These are phyloP conservation scores for Calonectria leucothoes DNA, from an alignment of 2,329 filamentous ascomycete genomes.

Conservation along the genomic window DNA sequence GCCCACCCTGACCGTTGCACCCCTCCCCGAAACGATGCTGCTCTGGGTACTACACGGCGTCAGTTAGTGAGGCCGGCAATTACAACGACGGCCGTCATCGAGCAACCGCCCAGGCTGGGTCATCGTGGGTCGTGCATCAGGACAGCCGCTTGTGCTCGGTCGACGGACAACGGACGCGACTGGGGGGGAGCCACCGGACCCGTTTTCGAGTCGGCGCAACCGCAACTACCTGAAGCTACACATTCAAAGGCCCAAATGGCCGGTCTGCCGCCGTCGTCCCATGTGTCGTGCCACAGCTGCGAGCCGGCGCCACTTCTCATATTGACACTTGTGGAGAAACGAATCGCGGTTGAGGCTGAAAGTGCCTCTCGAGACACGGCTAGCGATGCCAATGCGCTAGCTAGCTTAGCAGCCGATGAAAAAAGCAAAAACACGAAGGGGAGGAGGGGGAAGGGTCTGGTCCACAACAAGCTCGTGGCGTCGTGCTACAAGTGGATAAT, in stretches of 20 bases:
- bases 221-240: slow-evolving; percentile 36
- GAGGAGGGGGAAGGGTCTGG: slow-evolving; percentile 23
- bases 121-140: slow-evolving; percentile 22
- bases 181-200: slow-evolving; percentile 1
- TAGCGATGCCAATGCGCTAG: slow-evolving; percentile 36
- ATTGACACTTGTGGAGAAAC: slow-evolving; percentile 26
- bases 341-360: slow-evolving; percentile 41
- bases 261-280: slow-evolving; percentile 35
- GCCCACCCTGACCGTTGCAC: slow-evolving; percentile 26
- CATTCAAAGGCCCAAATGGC: slow-evolving; percentile 25
- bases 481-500: slow-evolving; percentile 32
- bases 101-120: slow-evolving; percentile 21
- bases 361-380: slow-evolving; percentile 30
- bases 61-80: slow-evolving; percentile 31
- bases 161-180: not conserved
- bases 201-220: slow-evolving; percentile 30
- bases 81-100: slow-evolving; percentile 25
- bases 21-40: slow-evolving; percentile 35
- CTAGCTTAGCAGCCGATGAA: slow-evolving; percentile 31
- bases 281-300: slow-evolving; percentile 41
- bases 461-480: slow-evolving; percentile 42
- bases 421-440: slow-evolving; percentile 26
- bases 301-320: slow-evolving; percentile 32
- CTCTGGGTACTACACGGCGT: slow-evolving; percentile 21
- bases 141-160: slow-evolving; percentile 8